Percentiles rank a stretch among this genome's conserved stretches.
phyloP scores from a whole-genome alignment of 169 alveolate genomes.

The Hepatocystis sp. region DNA sequence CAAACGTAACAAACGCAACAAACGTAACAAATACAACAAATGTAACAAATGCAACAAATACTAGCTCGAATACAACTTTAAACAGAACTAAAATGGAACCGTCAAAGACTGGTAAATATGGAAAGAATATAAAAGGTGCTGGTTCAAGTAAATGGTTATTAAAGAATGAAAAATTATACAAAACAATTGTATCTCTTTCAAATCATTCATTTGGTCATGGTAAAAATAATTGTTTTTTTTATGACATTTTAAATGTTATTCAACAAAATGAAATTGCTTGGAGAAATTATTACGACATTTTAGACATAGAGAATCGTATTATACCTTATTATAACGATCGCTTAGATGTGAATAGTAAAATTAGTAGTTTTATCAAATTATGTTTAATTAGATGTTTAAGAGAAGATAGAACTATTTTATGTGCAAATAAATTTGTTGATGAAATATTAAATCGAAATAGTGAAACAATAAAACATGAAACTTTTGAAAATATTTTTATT shows the following conservation, averaged over 20 bases:
- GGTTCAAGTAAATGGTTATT: conserved; percentile 91
- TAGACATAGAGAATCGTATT: conserved; percentile 93
- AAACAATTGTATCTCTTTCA: conserved; percentile 93
- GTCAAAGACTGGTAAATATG: conserved; percentile 90
- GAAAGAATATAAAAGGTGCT: too few species aligned
- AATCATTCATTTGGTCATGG: conserved; percentile 94
- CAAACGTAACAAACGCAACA: not conserved
- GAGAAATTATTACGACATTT: conserved; percentile 92
- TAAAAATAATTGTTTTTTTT: conserved; percentile 91
- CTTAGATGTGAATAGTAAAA: conserved; percentile 88
- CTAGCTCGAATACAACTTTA: not conserved
- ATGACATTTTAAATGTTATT: conserved; percentile 93
- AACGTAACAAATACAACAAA: not conserved
- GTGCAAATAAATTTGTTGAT: conserved; percentile 92
- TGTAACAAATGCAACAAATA: not conserved
- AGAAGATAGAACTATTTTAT: conserved; percentile 94
- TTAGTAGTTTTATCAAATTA: conserved; percentile 92
- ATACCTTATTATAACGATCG: conserved; percentile 95
- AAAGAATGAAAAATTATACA: conserved; percentile 91
- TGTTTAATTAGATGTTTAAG: conserved; percentile 93
- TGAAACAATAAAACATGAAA: conserved; percentile 93
- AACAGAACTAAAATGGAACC: conserved; percentile 78
- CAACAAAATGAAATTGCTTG: conserved; percentile 90
- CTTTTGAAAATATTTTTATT: conserved; percentile 90
- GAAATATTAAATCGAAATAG: conserved; percentile 90